Conservation (phyloP, 352 stramenopile species). For the Elongisporangium senticosum region DNA sequence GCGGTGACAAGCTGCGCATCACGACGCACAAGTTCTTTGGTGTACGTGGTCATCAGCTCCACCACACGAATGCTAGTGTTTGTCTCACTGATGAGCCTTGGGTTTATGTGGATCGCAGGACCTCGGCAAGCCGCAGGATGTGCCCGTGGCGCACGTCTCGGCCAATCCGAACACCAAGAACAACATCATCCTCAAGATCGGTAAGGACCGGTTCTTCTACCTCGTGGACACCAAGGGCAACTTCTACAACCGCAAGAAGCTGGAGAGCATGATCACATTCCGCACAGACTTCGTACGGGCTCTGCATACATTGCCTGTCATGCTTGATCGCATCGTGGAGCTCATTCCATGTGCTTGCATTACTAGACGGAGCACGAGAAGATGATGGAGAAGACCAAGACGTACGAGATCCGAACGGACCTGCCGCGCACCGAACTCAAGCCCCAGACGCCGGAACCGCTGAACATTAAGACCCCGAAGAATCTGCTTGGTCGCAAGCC, state of each 20-base stretch:
- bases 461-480: constrained; percentile 18
- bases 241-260: constrained; percentile 85
- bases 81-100: constrained; percentile 2
- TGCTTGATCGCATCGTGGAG: not conserved
- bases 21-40: constrained; percentile 88
- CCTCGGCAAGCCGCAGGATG: constrained; percentile 54
- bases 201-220: constrained; percentile 66
- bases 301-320: no score
- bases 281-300: constrained; percentile 77
- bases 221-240: constrained; percentile 73
- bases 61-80: not conserved
- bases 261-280: constrained; percentile 86
- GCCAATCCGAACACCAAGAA: constrained; percentile 80
- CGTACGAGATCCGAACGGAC: constrained; percentile 57
- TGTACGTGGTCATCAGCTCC: constrained; percentile 20
- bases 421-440: constrained; percentile 66
- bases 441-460: constrained; percentile 6
- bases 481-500: constrained; percentile 32
- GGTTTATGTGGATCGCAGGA: constrained; percentile 26
- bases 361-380: constrained; percentile 61
- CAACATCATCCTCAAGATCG: constrained; percentile 84
- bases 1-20: constrained; percentile 77
- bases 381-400: constrained; percentile 61
- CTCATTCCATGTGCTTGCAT: constrained; percentile 2
- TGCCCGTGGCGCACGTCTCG: constrained; percentile 62